Conservation (phyloP, 208 protist genomes). For the Novymonas esmeraldas region DNA sequence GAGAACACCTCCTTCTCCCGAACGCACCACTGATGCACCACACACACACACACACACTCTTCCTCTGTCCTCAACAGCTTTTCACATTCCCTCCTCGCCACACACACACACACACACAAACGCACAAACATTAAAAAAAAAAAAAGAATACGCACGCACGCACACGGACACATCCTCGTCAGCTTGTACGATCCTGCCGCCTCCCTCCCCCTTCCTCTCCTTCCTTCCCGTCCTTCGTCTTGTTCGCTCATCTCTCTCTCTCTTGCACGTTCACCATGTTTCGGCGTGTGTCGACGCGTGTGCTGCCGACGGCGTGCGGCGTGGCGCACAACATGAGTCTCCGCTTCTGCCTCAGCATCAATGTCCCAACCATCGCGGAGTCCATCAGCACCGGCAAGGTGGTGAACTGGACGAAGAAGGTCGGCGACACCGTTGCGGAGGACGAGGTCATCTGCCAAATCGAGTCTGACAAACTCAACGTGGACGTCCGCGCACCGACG, state of each 20-base stretch:
- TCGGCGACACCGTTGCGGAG: slow-evolving; percentile 95
- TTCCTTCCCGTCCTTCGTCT: slow-evolving; percentile 17
- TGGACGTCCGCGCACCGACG: slow-evolving; percentile 94
- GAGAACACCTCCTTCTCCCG: too few relatives aligned
- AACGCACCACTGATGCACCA: too few relatives aligned
- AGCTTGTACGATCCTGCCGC: slow-evolving; percentile 8
- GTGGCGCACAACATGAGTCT: slow-evolving; percentile 44
- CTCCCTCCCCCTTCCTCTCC: slow-evolving; percentile 13
- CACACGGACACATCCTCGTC: neutral
- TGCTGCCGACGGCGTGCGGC: slow-evolving; percentile 30
- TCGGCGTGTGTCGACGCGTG: slow-evolving; percentile 51
- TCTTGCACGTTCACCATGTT: slow-evolving; percentile 50
- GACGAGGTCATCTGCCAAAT: slow-evolving; percentile 98
- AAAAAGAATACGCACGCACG: too few relatives aligned
- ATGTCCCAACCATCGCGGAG: slow-evolving; percentile 97
- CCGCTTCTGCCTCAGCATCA: slow-evolving; percentile 92
- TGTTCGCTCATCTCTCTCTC: neutral
- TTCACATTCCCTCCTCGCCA: too few relatives aligned
- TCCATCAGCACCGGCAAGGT: slow-evolving; percentile 98
- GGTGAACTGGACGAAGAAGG: slow-evolving; percentile 94
- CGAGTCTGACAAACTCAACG: slow-evolving; percentile 98
- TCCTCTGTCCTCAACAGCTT: too few relatives aligned
- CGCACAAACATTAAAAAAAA: neutral
- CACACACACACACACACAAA: neutral
- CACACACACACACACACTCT: too few relatives aligned